Evolutionary conservation across 1,139 yeast genomes (phyloP).

Genomic region (Nadsonia starkeyi-henricii): DNA sequence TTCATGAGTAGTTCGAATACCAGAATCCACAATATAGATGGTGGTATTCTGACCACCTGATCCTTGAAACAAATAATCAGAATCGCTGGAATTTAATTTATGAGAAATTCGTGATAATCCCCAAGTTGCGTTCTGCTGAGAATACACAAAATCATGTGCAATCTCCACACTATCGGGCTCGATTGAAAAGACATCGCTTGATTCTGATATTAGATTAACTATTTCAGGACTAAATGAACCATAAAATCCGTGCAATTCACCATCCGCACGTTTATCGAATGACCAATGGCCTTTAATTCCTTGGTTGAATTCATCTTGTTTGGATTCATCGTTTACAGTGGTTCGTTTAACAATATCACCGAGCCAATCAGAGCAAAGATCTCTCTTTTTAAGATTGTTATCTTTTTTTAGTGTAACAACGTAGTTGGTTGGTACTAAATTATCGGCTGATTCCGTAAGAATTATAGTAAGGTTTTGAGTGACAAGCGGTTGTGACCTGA

Average conservation of each 20-base stretch:
- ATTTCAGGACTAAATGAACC: background rate
- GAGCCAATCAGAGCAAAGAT: no score
- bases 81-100: slow-evolving; percentile 13
- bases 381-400: no score
- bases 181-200: background rate
- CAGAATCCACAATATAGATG: slow-evolving; percentile 39
- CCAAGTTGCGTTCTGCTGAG: slow-evolving; percentile 33
- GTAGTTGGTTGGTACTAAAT: no score
- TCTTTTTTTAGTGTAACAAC: no score
- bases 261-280: background rate
- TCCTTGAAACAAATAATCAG: slow-evolving; percentile 31
- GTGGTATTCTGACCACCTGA: slow-evolving; percentile 41
- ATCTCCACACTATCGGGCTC: background rate
- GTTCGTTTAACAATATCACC: no score
- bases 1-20: slow-evolving; percentile 32
- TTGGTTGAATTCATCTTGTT: no score
- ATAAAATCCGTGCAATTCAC: background rate
- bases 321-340: no score
- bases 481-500: no score
- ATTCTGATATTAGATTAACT: background rate
- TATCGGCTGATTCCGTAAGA: no score
- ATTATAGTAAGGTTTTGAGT: no score
- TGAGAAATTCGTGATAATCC: slow-evolving; percentile 42
- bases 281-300: background rate
- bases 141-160: background rate